Evolutionary conservation across 768 basidiomycete genomes (phyloP), one percentile per base, ranked within the genome.

Genomic region (Suillus subluteus): DNA sequence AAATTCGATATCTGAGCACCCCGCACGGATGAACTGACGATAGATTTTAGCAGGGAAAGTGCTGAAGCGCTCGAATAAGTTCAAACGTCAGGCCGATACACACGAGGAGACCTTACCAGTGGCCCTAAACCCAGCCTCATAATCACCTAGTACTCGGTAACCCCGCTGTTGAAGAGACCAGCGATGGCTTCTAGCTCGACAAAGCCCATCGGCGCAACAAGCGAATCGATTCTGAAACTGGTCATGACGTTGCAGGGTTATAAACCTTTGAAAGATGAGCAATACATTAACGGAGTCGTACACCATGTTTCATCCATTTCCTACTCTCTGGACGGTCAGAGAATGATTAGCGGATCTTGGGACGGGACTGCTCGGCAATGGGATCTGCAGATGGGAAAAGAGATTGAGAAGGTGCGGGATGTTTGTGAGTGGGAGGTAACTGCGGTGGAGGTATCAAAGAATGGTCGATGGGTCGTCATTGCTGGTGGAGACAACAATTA

Each of bases 241-340:
- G 54, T 56, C 32, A 56, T 35, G 32, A 21, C 54, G 13, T 35
- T 56, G 32, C 18, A 56, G 0, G 32, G 54, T 35, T 11, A 12
- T 46, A 16, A 21, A 21, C 21, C 6, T 35, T 12, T 4, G 8
- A 11, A 21, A 5, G 11, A 21, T 32, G 5, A 35, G 16, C 32
- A 12, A 46, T n/a, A 1, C 21, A 9, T 4, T 0, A 9, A 21
- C 21, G 1, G 3, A 0, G 9, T 46, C 21, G 4, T 1, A 4
- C 2, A 46, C 44, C 44, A 46, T n/a, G 44, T 46, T 46, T 46
- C 8, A 46, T 46, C 44, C 21, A 46, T n/a, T 46, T n/a, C 44
- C 44, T 46, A 46, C 44, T 12, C n/a, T 46, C 44, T 21, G 21
- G 44, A 46, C 11, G 21, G 44, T 3, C 44, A n/a, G 11, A 0